Evolutionary conservation across 441 rosid genomes (phyloP), one percentile per base, ranked within the genome.

Genomic region (Eutrema salsugineum): DNA sequence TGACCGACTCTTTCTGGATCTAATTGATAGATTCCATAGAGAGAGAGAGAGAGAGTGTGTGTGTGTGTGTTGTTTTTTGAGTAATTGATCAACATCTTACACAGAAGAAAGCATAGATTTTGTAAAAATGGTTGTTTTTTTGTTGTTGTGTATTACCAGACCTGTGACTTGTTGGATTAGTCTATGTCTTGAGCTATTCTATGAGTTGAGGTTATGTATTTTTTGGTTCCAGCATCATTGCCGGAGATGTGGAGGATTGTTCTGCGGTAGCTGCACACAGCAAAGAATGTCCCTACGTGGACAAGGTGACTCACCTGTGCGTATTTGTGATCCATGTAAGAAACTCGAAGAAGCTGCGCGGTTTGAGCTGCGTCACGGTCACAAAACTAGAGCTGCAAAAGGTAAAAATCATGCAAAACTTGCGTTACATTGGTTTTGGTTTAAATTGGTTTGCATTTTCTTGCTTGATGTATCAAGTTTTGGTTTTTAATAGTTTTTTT

Each of bases 271-370:
- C 72, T 95, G 98, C 66, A 87, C 95, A 6, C 90, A 81, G 77
- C 90, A 87, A 47, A 77, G 91, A 76, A 93, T 95, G 97, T 63
- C 75, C 5, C 78, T 95, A 56, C 91, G 98, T 11, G 97, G 99
- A 16, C 97, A 91, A 79, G 97, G 99, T 33, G 97, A 95, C 80
- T 77, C 90, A 0, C 88, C 97, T 32, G 98, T 95, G 40, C 93
- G 98, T 28, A 86, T 88, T 65, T 95, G 99, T 76, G 99, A 93
- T 28, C 94, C 99, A 1, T 95, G 97, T 84, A 93, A 89, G 80
- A 84, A 80, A 62, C 80, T 91, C 20, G 97, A 93, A 81, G 98
- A 93, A 87, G 97, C 95, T 12, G 97, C 96, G 0, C 89, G 97
- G 11, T 91, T 91, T 73, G 98, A 93, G 87, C 53, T 82, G 77